Conservation (phyloP, 139 green algal genomes). For the Coccomyxa sp. region DNA sequence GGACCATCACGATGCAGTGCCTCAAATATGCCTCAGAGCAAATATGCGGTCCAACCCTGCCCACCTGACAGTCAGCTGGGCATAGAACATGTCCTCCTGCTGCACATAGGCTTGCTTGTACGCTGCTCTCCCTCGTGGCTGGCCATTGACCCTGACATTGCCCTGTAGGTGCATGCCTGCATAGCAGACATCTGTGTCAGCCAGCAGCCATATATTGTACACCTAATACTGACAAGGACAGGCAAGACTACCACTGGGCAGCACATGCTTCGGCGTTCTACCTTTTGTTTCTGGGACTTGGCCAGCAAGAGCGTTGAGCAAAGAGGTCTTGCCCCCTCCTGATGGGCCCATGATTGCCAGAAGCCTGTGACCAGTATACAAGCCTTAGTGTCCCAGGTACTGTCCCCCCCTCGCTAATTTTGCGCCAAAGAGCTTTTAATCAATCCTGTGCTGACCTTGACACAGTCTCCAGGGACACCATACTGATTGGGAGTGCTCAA, state of each 20-base stretch:
- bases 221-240: not conserved
- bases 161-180: not conserved
- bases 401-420: not conserved
- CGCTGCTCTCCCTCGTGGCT: constrained; percentile 1
- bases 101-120: constrained; percentile 73
- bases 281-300: constrained; percentile 50
- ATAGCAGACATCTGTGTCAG: not conserved
- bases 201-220: not conserved
- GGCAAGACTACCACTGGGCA: not conserved
- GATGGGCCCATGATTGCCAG: constrained; percentile 50
- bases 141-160: constrained; percentile 41
- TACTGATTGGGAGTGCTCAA: not conserved
- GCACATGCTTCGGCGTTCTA: constrained; percentile 29
- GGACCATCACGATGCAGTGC: not conserved
- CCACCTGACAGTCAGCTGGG: constrained; percentile 59
- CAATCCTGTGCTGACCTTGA: not conserved
- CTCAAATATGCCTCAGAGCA: not conserved
- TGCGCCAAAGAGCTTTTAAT: not conserved
- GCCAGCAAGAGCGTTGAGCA: constrained; percentile 68
- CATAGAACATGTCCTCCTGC: constrained; percentile 95
- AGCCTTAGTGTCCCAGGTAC: not conserved
- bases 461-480: not conserved
- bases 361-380: too few relatives aligned
- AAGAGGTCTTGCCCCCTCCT: constrained; percentile 69
- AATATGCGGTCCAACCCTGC: not conserved